These are phyloP conservation scores for Epichloe aotearoae DNA, from an alignment of 2,329 filamentous ascomycete genomes.

Conservation along the genomic window DNA sequence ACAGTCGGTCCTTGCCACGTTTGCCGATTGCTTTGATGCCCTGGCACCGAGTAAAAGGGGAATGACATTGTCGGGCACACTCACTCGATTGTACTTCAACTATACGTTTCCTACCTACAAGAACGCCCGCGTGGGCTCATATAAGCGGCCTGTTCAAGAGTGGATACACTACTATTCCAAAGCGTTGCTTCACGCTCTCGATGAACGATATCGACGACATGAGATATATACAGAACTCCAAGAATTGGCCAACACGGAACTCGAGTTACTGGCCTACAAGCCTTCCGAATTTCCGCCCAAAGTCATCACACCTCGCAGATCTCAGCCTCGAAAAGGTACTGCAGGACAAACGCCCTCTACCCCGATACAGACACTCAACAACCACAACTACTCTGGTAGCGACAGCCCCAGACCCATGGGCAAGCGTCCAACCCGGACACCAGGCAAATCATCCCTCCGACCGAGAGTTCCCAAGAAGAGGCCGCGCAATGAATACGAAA, in stretches of 20 bases:
- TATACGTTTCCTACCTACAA: conserved; percentile 19
- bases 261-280: conserved; percentile 16
- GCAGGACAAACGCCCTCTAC: conserved; percentile 1
- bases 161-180: conserved; percentile 31
- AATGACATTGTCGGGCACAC: conserved; percentile 9
- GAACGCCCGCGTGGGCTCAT: conserved; percentile 16
- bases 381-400: conserved; percentile 11
- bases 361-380: not conserved
- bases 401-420: conserved; percentile 15
- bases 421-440: conserved; percentile 14
- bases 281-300: conserved; percentile 15
- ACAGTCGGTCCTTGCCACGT: conserved; percentile 13
- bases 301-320: conserved; percentile 12
- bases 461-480: conserved; percentile 30
- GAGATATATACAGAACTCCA: conserved; percentile 23
- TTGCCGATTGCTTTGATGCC: conserved; percentile 12
- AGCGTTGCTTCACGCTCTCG: conserved; percentile 24
- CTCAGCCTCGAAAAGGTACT: conserved; percentile 1
- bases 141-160: conserved; percentile 28
- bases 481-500: conserved; percentile 23
- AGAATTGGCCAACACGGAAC: conserved; percentile 13
- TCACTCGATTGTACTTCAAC: conserved; percentile 20
- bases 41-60: conserved; percentile 11
- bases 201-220: conserved; percentile 20
- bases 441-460: conserved; percentile 6